Evolutionary conservation across 2,329 filamentous ascomycete genomes (phyloP).

Genomic region (Microsporum ferrugineum): DNA sequence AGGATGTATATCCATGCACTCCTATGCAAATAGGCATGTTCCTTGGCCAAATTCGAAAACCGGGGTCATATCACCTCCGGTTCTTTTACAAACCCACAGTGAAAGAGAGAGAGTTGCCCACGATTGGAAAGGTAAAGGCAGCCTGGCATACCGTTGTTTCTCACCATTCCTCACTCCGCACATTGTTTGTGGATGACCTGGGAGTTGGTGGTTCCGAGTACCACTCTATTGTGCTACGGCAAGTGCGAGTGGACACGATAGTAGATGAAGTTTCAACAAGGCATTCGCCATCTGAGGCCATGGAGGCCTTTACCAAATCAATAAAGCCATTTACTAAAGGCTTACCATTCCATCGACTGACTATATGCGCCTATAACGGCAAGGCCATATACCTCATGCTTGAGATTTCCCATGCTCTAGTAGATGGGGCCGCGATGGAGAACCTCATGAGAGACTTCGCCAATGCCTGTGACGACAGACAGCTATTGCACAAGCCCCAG

Average conservation of each 20-base stretch:
- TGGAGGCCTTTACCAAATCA: slow-evolving; percentile 1
- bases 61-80: not conserved
- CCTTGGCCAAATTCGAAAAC: slow-evolving; percentile 3
- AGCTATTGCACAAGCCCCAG: not conserved
- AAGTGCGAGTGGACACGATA: not conserved
- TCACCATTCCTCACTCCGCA: not conserved
- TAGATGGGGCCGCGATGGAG: slow-evolving; percentile 33
- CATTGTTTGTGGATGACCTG: not conserved
- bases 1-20: slow-evolving; percentile 9
- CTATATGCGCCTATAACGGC: not conserved
- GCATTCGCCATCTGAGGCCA: not conserved
- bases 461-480: slow-evolving; percentile 20
- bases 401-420: slow-evolving; percentile 35
- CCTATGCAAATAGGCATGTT: slow-evolving; percentile 8
- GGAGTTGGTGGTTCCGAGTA: not conserved
- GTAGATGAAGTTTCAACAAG: not conserved
- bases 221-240: not conserved
- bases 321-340: slow-evolving; percentile 4
- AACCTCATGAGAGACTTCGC: slow-evolving; percentile 29
- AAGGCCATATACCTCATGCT: slow-evolving; percentile 13
- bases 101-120: not conserved
- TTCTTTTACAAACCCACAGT: not conserved
- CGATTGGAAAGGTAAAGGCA: not conserved
- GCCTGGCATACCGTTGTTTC: slow-evolving; percentile 4
- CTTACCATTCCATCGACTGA: slow-evolving; percentile 1